phyloP scores from a whole-genome alignment of 495 filamentous ascomycete species.

The Coniosporium apollinis region DNA sequence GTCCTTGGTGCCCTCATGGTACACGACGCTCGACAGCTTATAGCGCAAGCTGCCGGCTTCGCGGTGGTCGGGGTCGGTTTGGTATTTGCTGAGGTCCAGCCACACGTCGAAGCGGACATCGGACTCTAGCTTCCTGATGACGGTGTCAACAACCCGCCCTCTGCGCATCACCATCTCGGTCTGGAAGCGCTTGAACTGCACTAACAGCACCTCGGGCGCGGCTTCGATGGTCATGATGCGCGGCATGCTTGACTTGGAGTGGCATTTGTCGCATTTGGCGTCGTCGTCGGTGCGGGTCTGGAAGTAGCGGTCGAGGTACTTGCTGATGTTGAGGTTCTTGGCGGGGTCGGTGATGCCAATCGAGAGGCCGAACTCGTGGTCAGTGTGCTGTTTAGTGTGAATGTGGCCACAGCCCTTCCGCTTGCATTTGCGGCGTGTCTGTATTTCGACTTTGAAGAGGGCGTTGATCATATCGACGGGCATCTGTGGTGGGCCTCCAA shows the following conservation, averaged over 20 bases:
- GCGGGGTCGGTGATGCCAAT: not conserved
- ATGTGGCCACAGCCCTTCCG: not conserved
- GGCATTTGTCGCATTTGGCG: constrained; percentile 2
- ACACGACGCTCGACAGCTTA: constrained; percentile 1
- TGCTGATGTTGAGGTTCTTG: not conserved
- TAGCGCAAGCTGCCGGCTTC: not conserved
- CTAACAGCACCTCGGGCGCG: constrained; percentile 4
- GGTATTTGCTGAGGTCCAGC: constrained; percentile 2
- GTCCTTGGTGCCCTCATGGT: constrained; percentile 1
- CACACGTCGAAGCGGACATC: constrained; percentile 1
- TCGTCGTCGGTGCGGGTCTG: not conserved
- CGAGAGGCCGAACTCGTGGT: not conserved
- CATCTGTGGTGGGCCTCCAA: too few relatives aligned
- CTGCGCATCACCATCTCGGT: not conserved
- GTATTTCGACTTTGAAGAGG: too few relatives aligned
- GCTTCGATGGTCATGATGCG: not conserved
- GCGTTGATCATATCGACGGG: too few relatives aligned
- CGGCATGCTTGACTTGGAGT: not conserved
- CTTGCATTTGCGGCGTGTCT: not conserved
- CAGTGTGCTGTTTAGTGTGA: not conserved
- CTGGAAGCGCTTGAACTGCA: constrained; percentile 1
- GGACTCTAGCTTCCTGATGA: not conserved
- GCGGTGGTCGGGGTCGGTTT: too few relatives aligned
- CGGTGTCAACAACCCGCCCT: not conserved
- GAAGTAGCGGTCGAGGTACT: not conserved